Base-by-base conservation (phyloP, 768 basidiomycete genomes). In the Pisolithus tinctorius region DNA sequence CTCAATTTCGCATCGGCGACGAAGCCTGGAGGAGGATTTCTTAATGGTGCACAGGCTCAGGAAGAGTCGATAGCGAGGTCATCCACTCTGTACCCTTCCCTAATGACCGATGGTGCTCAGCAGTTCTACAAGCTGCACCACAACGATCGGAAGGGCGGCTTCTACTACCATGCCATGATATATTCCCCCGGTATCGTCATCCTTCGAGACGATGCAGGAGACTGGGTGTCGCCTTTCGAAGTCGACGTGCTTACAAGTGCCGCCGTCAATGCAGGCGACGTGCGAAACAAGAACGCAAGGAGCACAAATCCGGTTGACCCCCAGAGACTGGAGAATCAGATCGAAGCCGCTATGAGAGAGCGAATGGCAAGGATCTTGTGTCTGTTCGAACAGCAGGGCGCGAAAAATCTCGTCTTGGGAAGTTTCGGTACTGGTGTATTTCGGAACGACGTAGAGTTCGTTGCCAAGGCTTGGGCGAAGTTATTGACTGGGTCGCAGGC, bases 1-100 rank as follows among this genome's bases (percentile, higher is more conserved):
- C 77, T 90, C 27, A 89, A 83, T 62, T 89, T 89, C 59, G 87
- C 87, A 2, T 85, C 83, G 1, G 86, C 88, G 4, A 84, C 77
- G 47, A 79, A 80, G 36, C 83, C 85, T 1, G 87, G 88, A 1
- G 87, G 88, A 4, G 88, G 88, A 6, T 89, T 91, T 66, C 74
- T 78, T 52, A 74, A 66, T 50, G 88, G 88, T 14, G 80, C 85
- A 0, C 79, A 82, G 52, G 88, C 88, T 1, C 88, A 91, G 59
- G 88, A 91, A 63, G 88, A 91, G 64, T 83, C 82, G 36, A 77
- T 91, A 58, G 86, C 88, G 10, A 81, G 88, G 39, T 79, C 86
- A 4, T 88, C 86, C 10, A 84, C 83, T 5, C 68, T 91, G 6
- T 86, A 83, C 56, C 70, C 76, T 1, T 76, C 82, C 8, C 81